Conservation (phyloP, 2,329 filamentous ascomycete species). For the Exophiala aquamarina region DNA sequence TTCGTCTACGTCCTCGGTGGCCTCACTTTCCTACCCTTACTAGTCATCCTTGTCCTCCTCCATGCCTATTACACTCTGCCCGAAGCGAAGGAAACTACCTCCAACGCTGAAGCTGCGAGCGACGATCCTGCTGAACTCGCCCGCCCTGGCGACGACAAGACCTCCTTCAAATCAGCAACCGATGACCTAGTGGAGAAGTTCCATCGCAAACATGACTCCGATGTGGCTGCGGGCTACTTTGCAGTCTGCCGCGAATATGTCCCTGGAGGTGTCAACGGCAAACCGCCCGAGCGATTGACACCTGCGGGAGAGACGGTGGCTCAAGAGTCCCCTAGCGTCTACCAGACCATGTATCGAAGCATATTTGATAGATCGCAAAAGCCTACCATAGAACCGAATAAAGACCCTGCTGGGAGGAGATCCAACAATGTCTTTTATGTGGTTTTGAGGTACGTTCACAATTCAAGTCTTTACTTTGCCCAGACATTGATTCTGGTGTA, state of each 20-base stretch:
- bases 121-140: constrained; percentile 40
- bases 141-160: constrained; percentile 64
- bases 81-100: constrained; percentile 24
- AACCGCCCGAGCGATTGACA: constrained; percentile 82
- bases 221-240: constrained; percentile 88
- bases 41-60: constrained; percentile 60
- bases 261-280: constrained; percentile 86
- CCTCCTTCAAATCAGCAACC: constrained; percentile 62
- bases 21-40: constrained; percentile 78
- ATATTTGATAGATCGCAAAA: constrained; percentile 80
- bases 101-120: neutral
- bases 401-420: constrained; percentile 50
- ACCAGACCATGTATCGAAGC: constrained; percentile 96
- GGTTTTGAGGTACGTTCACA: constrained; percentile 75
- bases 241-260: constrained; percentile 93
- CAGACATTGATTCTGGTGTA: too few species aligned
- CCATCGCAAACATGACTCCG: constrained; percentile 64
- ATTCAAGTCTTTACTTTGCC: too few species aligned
- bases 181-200: constrained; percentile 61
- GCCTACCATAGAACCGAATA: constrained; percentile 54
- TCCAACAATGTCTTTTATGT: constrained; percentile 92
- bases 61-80: constrained; percentile 71
- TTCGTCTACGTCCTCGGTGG: constrained; percentile 81
- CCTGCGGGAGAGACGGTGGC: constrained; percentile 76
- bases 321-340: constrained; percentile 85